phyloP scores from a whole-genome alignment of 139 green algal genomes.

The Coelastrella sp. region DNA sequence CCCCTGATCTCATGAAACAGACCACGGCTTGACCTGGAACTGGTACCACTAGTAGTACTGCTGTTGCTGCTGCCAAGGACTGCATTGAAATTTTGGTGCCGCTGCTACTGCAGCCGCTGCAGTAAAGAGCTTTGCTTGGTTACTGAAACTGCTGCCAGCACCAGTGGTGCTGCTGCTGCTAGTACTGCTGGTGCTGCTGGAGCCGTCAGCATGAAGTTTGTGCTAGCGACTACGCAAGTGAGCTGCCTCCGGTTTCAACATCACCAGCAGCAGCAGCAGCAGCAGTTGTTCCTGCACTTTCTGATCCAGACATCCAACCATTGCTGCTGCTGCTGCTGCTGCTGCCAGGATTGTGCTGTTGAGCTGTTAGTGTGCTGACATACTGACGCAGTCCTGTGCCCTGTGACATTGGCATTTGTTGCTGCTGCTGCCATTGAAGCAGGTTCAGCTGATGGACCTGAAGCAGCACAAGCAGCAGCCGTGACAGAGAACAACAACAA shows the following conservation, averaged over 20 bases:
- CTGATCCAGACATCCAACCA: not conserved
- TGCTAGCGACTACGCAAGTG: not conserved
- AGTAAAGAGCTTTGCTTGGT: constrained; percentile 7
- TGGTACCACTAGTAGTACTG: not conserved
- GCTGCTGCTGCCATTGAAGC: not conserved
- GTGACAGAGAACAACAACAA: not conserved
- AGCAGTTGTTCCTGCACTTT: too few relatives aligned
- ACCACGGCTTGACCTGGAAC: not conserved
- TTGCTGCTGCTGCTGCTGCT: too few relatives aligned
- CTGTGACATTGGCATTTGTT: not conserved
- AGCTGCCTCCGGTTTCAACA: not conserved
- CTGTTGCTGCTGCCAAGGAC: not conserved
- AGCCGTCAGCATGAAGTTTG: not conserved
- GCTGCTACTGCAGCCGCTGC: constrained; percentile 14
- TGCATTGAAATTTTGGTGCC: not conserved
- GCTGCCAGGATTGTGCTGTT: not conserved
- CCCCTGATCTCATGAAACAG: not conserved
- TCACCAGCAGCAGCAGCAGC: not conserved
- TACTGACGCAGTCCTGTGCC: not conserved
- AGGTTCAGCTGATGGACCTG: too few relatives aligned
- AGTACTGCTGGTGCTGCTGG: not conserved
- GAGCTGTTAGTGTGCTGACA: not conserved
- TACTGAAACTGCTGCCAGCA: not conserved
- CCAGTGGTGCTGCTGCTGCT: not conserved
- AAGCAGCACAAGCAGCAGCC: not conserved